phyloP scores from a whole-genome alignment of 2,329 filamentous ascomycete species.

The Grosmannia serpens region DNA sequence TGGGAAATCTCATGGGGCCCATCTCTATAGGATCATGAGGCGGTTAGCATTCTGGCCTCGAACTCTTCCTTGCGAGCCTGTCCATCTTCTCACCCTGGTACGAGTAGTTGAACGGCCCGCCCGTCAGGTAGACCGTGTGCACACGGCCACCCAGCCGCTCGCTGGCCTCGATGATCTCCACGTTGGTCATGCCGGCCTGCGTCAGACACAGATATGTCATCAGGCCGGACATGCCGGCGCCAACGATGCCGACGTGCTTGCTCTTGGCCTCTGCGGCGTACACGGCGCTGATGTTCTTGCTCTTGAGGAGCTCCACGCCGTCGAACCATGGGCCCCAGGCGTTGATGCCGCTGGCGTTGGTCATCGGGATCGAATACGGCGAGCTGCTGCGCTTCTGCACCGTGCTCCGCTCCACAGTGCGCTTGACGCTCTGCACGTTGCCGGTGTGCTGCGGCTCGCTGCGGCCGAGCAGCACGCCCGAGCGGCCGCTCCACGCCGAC shows the following conservation, averaged over 20 bases:
- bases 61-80: neutral
- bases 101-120: slow-evolving; percentile 48
- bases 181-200: slow-evolving; percentile 44
- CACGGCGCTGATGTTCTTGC: slow-evolving; percentile 38
- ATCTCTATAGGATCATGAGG: slow-evolving; percentile 23
- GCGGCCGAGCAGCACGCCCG: slow-evolving; percentile 8
- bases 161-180: slow-evolving; percentile 50
- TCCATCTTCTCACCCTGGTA: slow-evolving; percentile 35
- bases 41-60: neutral
- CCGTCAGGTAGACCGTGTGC: slow-evolving; percentile 50
- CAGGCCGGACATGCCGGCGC: slow-evolving; percentile 53
- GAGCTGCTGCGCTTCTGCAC: neutral
- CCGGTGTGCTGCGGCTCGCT: slow-evolving; percentile 10
- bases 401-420: neutral
- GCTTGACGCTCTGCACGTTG: neutral
- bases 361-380: slow-evolving; percentile 29
- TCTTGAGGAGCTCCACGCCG: slow-evolving; percentile 45
- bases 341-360: slow-evolving; percentile 36
- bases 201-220: slow-evolving; percentile 44
- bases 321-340: slow-evolving; percentile 52
- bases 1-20: slow-evolving; percentile 53
- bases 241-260: slow-evolving; percentile 51
- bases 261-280: slow-evolving; percentile 43
- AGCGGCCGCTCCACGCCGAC: slow-evolving; percentile 6
- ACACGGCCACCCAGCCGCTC: slow-evolving; percentile 52